These are phyloP conservation scores for Phytophthora brassicae DNA, from an alignment of 352 stramenopile genomes.

Conservation along the genomic window DNA sequence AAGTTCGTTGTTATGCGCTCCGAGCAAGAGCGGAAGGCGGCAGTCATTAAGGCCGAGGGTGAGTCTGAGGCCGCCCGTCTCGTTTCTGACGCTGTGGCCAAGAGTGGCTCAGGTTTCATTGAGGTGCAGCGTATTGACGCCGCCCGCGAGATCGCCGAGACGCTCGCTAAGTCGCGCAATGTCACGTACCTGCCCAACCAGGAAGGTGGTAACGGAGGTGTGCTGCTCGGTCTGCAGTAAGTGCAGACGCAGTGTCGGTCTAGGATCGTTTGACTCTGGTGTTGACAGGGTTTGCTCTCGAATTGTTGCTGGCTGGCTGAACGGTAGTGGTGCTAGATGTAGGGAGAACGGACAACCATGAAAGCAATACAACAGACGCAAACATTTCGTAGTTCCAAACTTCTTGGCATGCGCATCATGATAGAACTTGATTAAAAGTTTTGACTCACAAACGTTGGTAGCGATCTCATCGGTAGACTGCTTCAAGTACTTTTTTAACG, in stretches of 20 bases:
- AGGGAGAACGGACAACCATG: constrained; percentile 13
- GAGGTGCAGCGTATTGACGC: constrained; percentile 99
- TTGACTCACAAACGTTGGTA: no score
- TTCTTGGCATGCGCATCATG: no score
- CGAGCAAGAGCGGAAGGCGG: constrained; percentile 96
- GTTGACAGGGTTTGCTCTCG: constrained; percentile 16
- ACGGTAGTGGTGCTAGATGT: constrained; percentile 27
- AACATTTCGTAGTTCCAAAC: constrained; percentile 20
- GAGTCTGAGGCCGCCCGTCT: constrained; percentile 98
- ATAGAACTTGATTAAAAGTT: no score
- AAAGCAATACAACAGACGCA: constrained; percentile 21
- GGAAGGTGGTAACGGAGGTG: constrained; percentile 78
- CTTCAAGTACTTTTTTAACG: no score
- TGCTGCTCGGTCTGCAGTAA: constrained; percentile 86
- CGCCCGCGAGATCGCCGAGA: constrained; percentile 99
- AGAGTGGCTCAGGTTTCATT: constrained; percentile 98
- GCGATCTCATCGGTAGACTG: no score
- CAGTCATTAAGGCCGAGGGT: constrained; percentile 94
- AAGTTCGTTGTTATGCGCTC: constrained; percentile 99
- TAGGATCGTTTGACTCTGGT: constrained; percentile 17
- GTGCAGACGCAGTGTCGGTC: background rate
- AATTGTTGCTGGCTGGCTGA: constrained; percentile 8
- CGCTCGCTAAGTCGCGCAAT: constrained; percentile 96
- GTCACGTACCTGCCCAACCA: constrained; percentile 98
- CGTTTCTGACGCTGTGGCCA: constrained; percentile 97